These are phyloP conservation scores for Puccinia horiana DNA, from an alignment of 1,284 basidiomycete species.

Conservation along the genomic window DNA sequence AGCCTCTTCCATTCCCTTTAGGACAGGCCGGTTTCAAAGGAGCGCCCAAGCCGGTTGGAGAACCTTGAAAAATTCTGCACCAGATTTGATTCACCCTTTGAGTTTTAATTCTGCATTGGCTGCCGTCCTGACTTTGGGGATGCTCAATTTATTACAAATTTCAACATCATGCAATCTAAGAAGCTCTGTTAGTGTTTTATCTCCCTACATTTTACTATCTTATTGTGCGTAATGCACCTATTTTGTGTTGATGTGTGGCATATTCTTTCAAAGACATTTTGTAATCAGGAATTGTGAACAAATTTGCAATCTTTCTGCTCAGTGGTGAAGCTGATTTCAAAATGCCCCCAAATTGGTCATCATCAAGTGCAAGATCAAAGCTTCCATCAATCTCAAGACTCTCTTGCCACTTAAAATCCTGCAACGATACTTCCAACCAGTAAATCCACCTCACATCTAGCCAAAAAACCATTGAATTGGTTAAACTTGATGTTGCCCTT, in stretches of 20 bases:
- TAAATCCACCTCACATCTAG: slow-evolving; percentile 9
- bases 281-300: slow-evolving; percentile 89
- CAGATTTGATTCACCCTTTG: slow-evolving; percentile 83
- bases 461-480: background rate
- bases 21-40: no score
- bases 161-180: slow-evolving; percentile 89
- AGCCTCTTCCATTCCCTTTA: no score
- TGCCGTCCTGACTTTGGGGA: slow-evolving; percentile 67
- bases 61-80: slow-evolving; percentile 84
- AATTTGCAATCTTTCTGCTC: slow-evolving; percentile 76
- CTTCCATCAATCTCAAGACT: slow-evolving; percentile 42
- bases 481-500: background rate
- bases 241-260: background rate
- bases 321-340: slow-evolving; percentile 90
- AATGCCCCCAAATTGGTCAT: slow-evolving; percentile 55
- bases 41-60: slow-evolving; percentile 66
- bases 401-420: slow-evolving; percentile 43
- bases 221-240: background rate
- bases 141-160: slow-evolving; percentile 75
- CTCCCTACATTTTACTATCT: background rate
- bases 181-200: slow-evolving; percentile 65
- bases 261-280: slow-evolving; percentile 68
- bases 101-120: slow-evolving; percentile 73
- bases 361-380: slow-evolving; percentile 52
- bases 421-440: slow-evolving; percentile 37